Evolutionary conservation across 192 early-diverging fungal species (phyloP), one percentile per base, ranked within the genome.

Genomic region (Rhizophagus prolifer): DNA sequence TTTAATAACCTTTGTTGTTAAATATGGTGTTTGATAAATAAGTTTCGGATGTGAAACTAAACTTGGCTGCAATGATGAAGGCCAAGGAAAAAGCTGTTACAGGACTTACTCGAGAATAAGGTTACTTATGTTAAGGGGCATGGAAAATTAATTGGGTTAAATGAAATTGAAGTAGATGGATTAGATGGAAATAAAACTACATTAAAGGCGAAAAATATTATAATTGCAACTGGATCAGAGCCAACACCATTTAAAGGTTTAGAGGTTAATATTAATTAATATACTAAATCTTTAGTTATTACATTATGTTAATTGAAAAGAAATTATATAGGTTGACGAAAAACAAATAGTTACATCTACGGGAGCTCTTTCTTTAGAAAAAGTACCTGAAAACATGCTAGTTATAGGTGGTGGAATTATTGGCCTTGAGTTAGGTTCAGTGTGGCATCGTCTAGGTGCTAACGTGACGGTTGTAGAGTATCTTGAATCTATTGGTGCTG

Each of bases 391-490:
- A 88, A 97, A 96, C 88, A 94, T 99, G 94, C 90, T 97, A 66
- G 96, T 99, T 72, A 98, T 99, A 81, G 97, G 97, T 78, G 97
- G 94, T 72, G 97, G 97, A 87, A 96, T 99, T 79, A 99, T 99
- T 86, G 97, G 97, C 77, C 92, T 99, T 58, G 97, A 99, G 86
- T 88, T 99, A 65, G 97, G 97, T 47, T 99, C 97, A 12, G 97
- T 99, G 69, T 99, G 97, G 97, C 87, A 88, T 79, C 93, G 97
- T 69, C 87, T 99, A 67, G 97, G 97, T 72, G 86, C 96, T 30
- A 92, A 99, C 79, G 94, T 95, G 58, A 97, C 96, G 41, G 94
- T 96, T 58, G 95, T 99, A 71, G 97, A 99, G 84, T 99, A 93
- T 88, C 82, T 95, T 79, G 89, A 88, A 69, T 88, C 94, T 60